Evolutionary conservation across 2,329 filamentous ascomycete genomes (phyloP).

Genomic region (Clonostachys rhizophaga): DNA sequence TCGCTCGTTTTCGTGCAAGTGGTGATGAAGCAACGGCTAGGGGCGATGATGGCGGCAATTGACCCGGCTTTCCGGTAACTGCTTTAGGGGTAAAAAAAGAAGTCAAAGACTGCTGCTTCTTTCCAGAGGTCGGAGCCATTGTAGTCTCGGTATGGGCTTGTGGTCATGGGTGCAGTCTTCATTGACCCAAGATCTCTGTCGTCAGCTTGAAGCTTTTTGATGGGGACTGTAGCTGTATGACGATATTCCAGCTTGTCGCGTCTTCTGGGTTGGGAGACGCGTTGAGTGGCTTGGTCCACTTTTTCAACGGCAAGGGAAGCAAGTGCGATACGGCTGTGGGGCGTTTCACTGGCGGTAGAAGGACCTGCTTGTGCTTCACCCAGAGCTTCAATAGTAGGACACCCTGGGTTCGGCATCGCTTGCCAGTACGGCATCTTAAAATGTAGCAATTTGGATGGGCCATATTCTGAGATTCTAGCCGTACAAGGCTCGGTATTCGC

Average conservation of each 20-base stretch:
- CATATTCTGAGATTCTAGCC: no score
- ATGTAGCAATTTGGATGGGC: no score
- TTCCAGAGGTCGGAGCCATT: conserved; percentile 36
- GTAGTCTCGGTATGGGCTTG: not conserved
- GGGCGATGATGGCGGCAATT: conserved; percentile 13
- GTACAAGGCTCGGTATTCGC: no score
- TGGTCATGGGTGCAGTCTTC: no score
- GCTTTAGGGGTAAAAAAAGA: conserved; percentile 74
- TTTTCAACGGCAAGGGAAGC: not conserved
- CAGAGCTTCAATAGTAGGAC: no score
- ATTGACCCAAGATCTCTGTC: no score
- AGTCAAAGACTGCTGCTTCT: conserved; percentile 78
- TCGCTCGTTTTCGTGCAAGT: conserved; percentile 42
- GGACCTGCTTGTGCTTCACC: no score
- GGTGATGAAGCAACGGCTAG: conserved; percentile 15
- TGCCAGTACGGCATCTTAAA: no score
- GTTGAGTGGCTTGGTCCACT: conserved; percentile 2
- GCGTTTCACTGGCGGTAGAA: no score
- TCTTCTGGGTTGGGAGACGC: conserved; percentile 1
- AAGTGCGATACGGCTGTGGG: no score
- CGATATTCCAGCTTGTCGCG: not conserved
- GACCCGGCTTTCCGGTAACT: conserved; percentile 25
- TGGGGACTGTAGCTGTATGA: not conserved
- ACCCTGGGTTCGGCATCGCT: no score
- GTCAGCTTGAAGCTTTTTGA: not conserved